Conservation (phyloP, 106 monocot genomes). For the Dactylorhiza incarnata region DNA sequence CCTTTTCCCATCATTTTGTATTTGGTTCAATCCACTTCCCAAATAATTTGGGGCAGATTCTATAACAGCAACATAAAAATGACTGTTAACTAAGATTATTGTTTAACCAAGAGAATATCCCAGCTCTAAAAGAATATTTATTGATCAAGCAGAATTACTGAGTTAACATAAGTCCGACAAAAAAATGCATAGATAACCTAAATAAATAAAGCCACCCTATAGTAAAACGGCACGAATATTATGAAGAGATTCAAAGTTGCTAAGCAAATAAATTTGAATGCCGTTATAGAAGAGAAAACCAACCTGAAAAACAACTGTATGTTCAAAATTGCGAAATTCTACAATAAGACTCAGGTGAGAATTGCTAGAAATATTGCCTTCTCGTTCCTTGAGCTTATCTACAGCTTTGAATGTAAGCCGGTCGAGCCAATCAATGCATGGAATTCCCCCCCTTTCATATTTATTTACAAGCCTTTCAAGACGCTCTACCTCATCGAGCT, state of each 20-base stretch:
- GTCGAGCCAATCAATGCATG: conserved; percentile 92
- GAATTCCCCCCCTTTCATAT: conserved; percentile 88
- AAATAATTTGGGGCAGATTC: background rate
- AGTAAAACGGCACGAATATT: background rate
- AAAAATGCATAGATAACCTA: background rate
- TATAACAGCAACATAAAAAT: background rate
- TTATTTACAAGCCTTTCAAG: conserved; percentile 87
- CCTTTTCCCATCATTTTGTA: background rate
- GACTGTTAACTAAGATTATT: background rate
- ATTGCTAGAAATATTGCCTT: conserved; percentile 45
- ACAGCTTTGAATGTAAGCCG: conserved; percentile 64
- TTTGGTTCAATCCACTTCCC: too few relatives aligned
- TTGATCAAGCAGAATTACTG: too few relatives aligned
- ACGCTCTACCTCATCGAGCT: conserved; percentile 81
- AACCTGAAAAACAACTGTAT: conserved; percentile 95
- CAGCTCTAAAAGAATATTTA: too few relatives aligned
- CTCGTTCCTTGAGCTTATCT: conserved; percentile 75
- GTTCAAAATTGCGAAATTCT: conserved; percentile 87
- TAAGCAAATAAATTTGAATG: conserved; percentile 2
- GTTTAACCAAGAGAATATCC: too few relatives aligned
- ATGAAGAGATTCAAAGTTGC: conserved; percentile 1
- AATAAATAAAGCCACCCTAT: background rate
- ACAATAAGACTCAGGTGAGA: conserved; percentile 73
- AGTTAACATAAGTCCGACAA: too few relatives aligned
- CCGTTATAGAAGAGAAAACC: background rate